Evolutionary conservation across 2,329 filamentous ascomycete species (phyloP).

Genomic region (Torrubiella hemipterigena): DNA sequence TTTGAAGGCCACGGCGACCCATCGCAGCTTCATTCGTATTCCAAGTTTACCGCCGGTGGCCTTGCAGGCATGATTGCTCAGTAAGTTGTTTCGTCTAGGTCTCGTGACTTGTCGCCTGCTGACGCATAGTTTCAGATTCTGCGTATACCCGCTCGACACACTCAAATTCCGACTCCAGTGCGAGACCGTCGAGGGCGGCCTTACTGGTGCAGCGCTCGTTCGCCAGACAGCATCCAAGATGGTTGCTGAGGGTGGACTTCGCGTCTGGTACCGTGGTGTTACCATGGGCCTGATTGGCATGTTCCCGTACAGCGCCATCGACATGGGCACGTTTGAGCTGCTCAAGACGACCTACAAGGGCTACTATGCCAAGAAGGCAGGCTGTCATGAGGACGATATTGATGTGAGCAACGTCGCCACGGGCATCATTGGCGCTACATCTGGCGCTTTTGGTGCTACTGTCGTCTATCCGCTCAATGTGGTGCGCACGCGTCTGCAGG

Average conservation of each 20-base stretch:
- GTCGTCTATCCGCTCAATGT: slow-evolving; percentile 93
- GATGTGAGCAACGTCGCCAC: slow-evolving; percentile 72
- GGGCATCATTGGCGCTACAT: slow-evolving; percentile 80
- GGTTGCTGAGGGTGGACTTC: slow-evolving; percentile 62
- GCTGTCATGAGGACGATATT: slow-evolving; percentile 74
- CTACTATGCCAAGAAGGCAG: slow-evolving; percentile 55
- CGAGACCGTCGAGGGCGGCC: slow-evolving; percentile 76
- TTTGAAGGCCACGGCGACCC: slow-evolving; percentile 83
- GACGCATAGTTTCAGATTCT: slow-evolving; percentile 46
- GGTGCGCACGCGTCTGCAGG: slow-evolving; percentile 81
- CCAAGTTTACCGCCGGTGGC: slow-evolving; percentile 85
- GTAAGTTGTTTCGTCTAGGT: slow-evolving; percentile 31
- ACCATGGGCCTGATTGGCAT: slow-evolving; percentile 91
- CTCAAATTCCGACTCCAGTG: slow-evolving; percentile 81
- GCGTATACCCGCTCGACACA: slow-evolving; percentile 87
- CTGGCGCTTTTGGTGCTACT: slow-evolving; percentile 84
- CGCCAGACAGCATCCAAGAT: slow-evolving; percentile 76
- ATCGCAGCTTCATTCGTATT: slow-evolving; percentile 65
- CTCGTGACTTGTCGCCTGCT: slow-evolving; percentile 6
- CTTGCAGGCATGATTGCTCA: slow-evolving; percentile 90
- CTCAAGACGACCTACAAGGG: slow-evolving; percentile 64
- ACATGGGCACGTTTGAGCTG: slow-evolving; percentile 90
- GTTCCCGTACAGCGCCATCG: slow-evolving; percentile 96
- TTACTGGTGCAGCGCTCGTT: slow-evolving; percentile 73
- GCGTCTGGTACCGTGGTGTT: slow-evolving; percentile 78